Conservation (phyloP, 2,329 filamentous ascomycete species). For the Graphium sp. region DNA sequence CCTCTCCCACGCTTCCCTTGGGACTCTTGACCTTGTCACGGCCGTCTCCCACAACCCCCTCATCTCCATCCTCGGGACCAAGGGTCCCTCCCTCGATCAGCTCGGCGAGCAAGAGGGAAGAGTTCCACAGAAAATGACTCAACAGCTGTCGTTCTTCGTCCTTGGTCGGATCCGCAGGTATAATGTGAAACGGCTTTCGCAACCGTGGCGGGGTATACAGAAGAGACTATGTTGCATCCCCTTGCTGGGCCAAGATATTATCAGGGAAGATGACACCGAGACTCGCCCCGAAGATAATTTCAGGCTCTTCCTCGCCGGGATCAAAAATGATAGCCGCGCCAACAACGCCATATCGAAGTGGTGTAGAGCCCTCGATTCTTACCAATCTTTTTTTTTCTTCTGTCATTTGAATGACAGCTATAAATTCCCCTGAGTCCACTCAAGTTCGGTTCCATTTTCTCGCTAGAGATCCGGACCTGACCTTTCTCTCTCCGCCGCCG, state of each 20-base stretch:
- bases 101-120: conserved; percentile 36
- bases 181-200: conserved; percentile 23
- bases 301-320: conserved; percentile 21
- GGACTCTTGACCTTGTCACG: not conserved
- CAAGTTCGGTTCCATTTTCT: not conserved
- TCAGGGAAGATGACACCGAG: conserved; percentile 52
- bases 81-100: conserved; percentile 33
- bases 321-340: conserved; percentile 14
- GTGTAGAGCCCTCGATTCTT: too few species aligned
- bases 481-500: not conserved
- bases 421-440: not conserved
- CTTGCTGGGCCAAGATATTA: conserved; percentile 49
- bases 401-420: not conserved
- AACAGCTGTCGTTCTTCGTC: conserved; percentile 44
- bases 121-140: conserved; percentile 61
- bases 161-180: conserved; percentile 26
- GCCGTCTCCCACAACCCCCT: not conserved
- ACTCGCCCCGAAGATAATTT: conserved; percentile 42
- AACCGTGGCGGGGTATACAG: conserved; percentile 39
- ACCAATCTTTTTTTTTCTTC: too few species aligned
- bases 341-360: conserved; percentile 23
- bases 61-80: conserved; percentile 5
- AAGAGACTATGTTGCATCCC: conserved; percentile 40
- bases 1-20: conserved; percentile 3
- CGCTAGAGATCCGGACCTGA: not conserved